Percentiles rank a stretch among this genome's conserved stretches.
phyloP scores from a whole-genome alignment of 2,329 filamentous ascomycete genomes.

The Penicillium sp. region DNA sequence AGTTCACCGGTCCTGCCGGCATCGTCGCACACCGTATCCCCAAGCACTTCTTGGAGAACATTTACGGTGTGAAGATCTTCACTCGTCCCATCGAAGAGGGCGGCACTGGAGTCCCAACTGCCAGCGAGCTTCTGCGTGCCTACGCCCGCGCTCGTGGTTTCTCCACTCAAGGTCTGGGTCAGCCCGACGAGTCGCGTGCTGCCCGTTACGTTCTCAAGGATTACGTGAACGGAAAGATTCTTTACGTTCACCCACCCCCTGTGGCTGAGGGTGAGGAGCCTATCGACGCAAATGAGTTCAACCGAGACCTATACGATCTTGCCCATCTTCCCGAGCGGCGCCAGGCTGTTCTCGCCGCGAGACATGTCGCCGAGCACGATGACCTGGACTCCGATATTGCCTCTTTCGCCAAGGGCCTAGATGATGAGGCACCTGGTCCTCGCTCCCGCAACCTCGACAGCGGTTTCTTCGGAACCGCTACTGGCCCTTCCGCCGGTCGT shows the following conservation, averaged over 20 bases:
- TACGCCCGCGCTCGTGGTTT: conserved; percentile 91
- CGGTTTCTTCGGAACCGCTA: conserved; percentile 76
- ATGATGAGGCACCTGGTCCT: conserved; percentile 55
- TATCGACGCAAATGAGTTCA: conserved; percentile 77
- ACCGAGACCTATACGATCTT: conserved; percentile 82
- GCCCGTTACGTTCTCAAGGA: conserved; percentile 91
- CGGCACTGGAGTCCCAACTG: conserved; percentile 81
- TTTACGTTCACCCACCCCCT: conserved; percentile 88
- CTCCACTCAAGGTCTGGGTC: conserved; percentile 81
- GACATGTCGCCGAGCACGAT: conserved; percentile 47
- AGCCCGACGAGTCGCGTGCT: conserved; percentile 90
- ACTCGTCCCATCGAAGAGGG: conserved; percentile 85
- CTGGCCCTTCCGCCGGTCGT: conserved; percentile 61
- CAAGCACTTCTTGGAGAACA: conserved; percentile 81
- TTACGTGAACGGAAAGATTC: conserved; percentile 92
- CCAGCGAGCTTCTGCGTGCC: conserved; percentile 78
- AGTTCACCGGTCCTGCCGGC: conserved; percentile 82
- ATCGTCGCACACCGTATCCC: conserved; percentile 85
- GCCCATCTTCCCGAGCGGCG: conserved; percentile 80
- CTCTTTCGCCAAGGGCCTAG: conserved; percentile 14
- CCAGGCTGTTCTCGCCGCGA: conserved; percentile 56
- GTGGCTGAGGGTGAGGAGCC: conserved; percentile 32
- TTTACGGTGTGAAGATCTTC: conserved; percentile 89
- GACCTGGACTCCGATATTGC: conserved; percentile 33
- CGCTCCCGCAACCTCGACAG: conserved; percentile 81